Conservation (phyloP, 768 basidiomycete genomes). For the Cubamyces lactineus region DNA sequence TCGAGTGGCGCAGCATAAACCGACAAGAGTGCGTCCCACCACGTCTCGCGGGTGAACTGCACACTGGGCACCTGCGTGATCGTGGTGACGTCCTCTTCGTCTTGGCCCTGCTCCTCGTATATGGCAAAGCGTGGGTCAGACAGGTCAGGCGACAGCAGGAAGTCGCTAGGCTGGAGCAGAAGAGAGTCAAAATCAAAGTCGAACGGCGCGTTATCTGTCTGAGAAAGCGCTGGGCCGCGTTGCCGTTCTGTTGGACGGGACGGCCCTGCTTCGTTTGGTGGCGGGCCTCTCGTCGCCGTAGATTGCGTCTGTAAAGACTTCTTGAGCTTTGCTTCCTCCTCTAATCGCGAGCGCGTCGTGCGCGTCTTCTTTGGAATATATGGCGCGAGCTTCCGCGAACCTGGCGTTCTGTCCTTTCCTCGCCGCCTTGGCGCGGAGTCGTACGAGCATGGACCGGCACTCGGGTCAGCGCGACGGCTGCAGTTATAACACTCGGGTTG, state of each 20-base stretch:
- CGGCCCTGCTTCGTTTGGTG: too few relatives aligned
- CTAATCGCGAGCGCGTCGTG: constrained; percentile 27
- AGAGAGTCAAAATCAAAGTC: not conserved
- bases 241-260: too few relatives aligned
- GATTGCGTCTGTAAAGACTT: not conserved
- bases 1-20: constrained; percentile 46
- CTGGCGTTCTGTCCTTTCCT: constrained; percentile 78
- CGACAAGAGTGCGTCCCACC: constrained; percentile 74
- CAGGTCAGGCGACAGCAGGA: not conserved
- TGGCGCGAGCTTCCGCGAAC: constrained; percentile 59
- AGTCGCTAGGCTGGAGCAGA: not conserved
- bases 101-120: not conserved
- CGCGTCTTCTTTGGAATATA: constrained; percentile 36
- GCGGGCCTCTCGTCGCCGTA: not conserved
- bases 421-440: constrained; percentile 75
- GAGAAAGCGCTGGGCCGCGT: too few relatives aligned
- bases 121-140: constrained; percentile 24
- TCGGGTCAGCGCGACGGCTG: constrained; percentile 42
- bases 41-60: constrained; percentile 67
- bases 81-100: not conserved
- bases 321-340: constrained; percentile 14
- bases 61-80: constrained; percentile 56
- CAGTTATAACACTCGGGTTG: constrained; percentile 80
- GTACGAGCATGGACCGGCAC: constrained; percentile 56
- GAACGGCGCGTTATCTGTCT: not conserved